Evolutionary conservation across 2,329 filamentous ascomycete species (phyloP).

Genomic region (Pestalotiopsis sp.): DNA sequence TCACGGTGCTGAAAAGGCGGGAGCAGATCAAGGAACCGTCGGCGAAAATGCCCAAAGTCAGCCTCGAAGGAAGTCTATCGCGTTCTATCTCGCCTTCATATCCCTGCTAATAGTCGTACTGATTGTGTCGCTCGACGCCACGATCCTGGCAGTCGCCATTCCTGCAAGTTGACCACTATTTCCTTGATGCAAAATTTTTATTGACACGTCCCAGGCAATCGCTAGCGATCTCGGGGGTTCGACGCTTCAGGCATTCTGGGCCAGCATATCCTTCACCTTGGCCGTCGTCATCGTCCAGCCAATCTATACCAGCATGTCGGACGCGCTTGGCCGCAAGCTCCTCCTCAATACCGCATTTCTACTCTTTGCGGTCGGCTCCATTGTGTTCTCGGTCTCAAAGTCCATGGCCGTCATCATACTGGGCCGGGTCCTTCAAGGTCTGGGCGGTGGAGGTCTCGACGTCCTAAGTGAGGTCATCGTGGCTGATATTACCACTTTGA

Average conservation of each 20-base stretch:
- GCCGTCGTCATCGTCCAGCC: constrained; percentile 28
- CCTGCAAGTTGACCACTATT: background rate
- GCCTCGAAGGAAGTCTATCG: background rate
- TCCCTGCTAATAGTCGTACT: background rate
- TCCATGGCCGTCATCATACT: constrained; percentile 28
- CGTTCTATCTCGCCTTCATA: background rate
- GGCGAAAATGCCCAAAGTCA: background rate
- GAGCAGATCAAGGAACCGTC: background rate
- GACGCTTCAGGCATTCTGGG: constrained; percentile 33
- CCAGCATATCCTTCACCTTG: constrained; percentile 34
- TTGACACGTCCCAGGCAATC: constrained; percentile 19
- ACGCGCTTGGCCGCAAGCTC: constrained; percentile 34
- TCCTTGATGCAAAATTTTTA: background rate
- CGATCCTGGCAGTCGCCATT: background rate
- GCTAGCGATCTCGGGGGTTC: constrained; percentile 25
- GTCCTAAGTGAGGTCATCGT: constrained; percentile 34
- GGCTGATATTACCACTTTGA: constrained; percentile 35
- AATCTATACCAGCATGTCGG: constrained; percentile 30
- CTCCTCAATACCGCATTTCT: constrained; percentile 30
- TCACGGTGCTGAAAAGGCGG: background rate
- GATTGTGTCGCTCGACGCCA: background rate
- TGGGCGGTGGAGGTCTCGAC: constrained; percentile 34
- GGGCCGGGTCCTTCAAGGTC: constrained; percentile 30
- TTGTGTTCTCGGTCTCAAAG: constrained; percentile 30
- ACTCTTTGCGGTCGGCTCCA: constrained; percentile 38